phyloP scores from a whole-genome alignment of 1,284 basidiomycete genomes.

The Trametes hirsuta region DNA sequence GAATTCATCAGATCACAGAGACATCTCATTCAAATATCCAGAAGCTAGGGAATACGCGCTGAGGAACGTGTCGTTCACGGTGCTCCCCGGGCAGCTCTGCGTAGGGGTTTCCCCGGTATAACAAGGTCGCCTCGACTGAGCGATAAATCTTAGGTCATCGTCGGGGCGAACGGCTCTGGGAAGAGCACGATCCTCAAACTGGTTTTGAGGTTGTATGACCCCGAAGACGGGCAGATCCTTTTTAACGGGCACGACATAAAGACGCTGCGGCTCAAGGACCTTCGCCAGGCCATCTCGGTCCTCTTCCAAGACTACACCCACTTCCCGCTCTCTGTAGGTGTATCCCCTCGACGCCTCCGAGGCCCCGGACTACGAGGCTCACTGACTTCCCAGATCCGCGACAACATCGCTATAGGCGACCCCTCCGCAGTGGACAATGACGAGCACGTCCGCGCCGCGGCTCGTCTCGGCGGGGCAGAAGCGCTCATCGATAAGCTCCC shows the following conservation, averaged over 20 bases:
- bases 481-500: constrained; percentile 64
- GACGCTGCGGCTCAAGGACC: constrained; percentile 58
- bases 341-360: background rate
- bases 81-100: constrained; percentile 72
- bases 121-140: constrained; percentile 59
- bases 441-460: constrained; percentile 62
- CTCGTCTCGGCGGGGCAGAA: constrained; percentile 67
- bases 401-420: constrained; percentile 76
- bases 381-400: constrained; percentile 54
- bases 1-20: constrained; percentile 43
- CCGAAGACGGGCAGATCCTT: constrained; percentile 46
- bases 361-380: too few species aligned
- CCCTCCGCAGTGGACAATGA: constrained; percentile 53
- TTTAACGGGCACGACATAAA: constrained; percentile 66
- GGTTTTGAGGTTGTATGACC: constrained; percentile 70
- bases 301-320: constrained; percentile 81
- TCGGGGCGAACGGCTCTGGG: constrained; percentile 76
- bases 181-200: constrained; percentile 64
- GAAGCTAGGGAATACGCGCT: constrained; percentile 60
- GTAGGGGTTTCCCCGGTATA: constrained; percentile 47
- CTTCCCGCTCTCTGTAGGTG: constrained; percentile 70
- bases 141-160: constrained; percentile 71
- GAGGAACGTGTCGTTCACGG: constrained; percentile 68
- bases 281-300: constrained; percentile 65
- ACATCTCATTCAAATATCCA: constrained; percentile 77